Evolutionary conservation across 108 stramenopile species (phyloP), one percentile per base, ranked within the genome.

Genomic region (Conticribra guillardii): DNA sequence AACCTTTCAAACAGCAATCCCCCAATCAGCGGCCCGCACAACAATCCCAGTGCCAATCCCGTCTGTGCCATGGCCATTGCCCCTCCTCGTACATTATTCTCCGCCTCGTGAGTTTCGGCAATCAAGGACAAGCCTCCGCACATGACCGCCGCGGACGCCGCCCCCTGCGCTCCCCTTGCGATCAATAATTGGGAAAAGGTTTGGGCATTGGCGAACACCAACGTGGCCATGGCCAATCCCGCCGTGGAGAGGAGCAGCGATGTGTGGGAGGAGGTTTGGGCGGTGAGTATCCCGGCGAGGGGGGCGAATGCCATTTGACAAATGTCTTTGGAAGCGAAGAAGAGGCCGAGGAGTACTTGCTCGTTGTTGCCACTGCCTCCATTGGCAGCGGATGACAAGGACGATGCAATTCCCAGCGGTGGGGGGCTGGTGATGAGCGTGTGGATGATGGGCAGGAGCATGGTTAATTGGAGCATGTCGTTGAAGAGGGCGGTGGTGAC

Each of bases 391-490:
- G 11, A 11, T 5, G 37, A 41, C 5, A 24, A 9, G 26, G 54
- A 8, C 21, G 59, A 17, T 37, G 59, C 34, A n/a, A 74, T 66
- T 24, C 73, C 73, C 31, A 74, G 30, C 27, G 73, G 73, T 18
- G 73, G 73, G 22, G 73, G 73, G 41, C 64, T 74, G 28, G 73
- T 46, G 17, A 74, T 47, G 19, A 74, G 26, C 31, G 73, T 74
- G 66, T 74, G 73, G 14, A 74, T 74, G 14, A 74, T 74, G 7
- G 73, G 73, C 4, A 74, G 66, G 34, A 74, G 73, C 73, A 74
- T 74, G 9, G 73, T 74, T 4, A 74, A 57, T 60, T 74, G 73
- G 17, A 74, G 73, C 66, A 74, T 67, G 37, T 74, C 73, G 32
- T 74, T 74, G 73, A 74, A 74, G 22, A 74, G 56, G 56, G 73